Evolutionary conservation across 2,329 filamentous ascomycete genomes (phyloP), one percentile per base, ranked within the genome.

Genomic region (Paraphoma sp.): DNA sequence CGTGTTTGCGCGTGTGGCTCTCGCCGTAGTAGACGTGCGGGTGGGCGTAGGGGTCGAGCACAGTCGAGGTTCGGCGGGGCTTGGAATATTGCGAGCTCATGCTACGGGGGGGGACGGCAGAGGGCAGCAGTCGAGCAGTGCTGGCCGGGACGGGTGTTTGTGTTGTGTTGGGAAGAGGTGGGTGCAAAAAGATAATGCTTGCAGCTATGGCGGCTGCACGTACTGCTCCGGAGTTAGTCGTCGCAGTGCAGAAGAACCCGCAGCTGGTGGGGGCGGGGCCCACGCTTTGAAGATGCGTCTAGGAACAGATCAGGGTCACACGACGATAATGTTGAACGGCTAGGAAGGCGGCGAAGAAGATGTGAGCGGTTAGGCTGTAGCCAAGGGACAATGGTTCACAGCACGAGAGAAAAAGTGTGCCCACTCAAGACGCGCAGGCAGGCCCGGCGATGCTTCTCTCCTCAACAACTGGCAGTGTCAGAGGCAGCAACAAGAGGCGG

Each of bases 11-110:
- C 57, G 65, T 62, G 60, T 82, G 78, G 56, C 80, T 80, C 49
- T 83, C 78, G 63, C 85, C 84, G 76, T 88, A 88, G 74, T 88
- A 88, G 61, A 86, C 75, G 58, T 84, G 81, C 8, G 86, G 81
- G 40, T 84, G 78, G 38, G 85, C 84, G 67, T 82, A 84, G 5
- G 86, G 86, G 71, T 88, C 86, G 63, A 81, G 69, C 45, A 60
- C 61, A 49, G 81, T 81, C 56, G 77, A 79, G 59, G 70, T 70
- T 62, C 76, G 77, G 53, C 74, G 74, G 53, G 66, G 63, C 54
- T 72, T 71, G 38, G 51, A 68, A 57, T 67, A 67, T 77, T 77
- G 75, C 75, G 75, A 78, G 74, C 65, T 76, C 75, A 78, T 78
- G 72, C 73, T 76, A 72, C 63, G 70, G 62, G 48, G 67, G 67